Percentiles rank a stretch among this genome's conserved stretches.
Conservation (phyloP, 352 stramenopile genomes). For the Globisporangium parvum region DNA sequence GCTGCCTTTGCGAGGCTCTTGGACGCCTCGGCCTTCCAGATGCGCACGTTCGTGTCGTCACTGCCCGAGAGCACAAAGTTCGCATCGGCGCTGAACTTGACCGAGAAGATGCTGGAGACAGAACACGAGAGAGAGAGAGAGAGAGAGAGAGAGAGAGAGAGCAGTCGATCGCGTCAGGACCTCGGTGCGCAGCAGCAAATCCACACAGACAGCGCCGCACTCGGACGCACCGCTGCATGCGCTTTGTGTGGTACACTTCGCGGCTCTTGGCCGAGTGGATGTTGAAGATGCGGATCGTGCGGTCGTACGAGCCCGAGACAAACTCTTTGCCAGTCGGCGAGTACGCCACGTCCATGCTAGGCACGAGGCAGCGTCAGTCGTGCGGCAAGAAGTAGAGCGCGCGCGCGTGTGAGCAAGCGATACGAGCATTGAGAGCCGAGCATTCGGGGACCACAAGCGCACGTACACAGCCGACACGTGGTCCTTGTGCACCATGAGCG, state of each 20-base stretch:
- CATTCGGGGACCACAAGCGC: background rate
- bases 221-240: constrained; percentile 94
- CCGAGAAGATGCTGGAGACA: constrained; percentile 73
- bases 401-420: background rate
- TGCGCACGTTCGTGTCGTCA: constrained; percentile 98
- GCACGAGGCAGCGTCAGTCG: no score
- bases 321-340: constrained; percentile 98
- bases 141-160: background rate
- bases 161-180: no score
- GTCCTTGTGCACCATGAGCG: constrained; percentile 97
- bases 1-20: constrained; percentile 90
- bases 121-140: background rate
- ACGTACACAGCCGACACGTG: constrained; percentile 95
- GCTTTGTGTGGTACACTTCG: constrained; percentile 97
- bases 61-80: constrained; percentile 98
- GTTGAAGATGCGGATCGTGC: constrained; percentile 97
- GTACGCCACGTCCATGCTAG: constrained; percentile 94
- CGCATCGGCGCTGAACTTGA: constrained; percentile 82
- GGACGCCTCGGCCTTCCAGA: constrained; percentile 97
- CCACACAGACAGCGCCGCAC: background rate
- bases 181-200: background rate
- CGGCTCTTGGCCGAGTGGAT: constrained; percentile 77
- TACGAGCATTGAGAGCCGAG: background rate
- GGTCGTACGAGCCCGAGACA: constrained; percentile 97
- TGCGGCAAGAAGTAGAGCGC: no score